Evolutionary conservation across 1,284 basidiomycete genomes (phyloP), one percentile per base, ranked within the genome.

Genomic region (Cystobasidium sp.): DNA sequence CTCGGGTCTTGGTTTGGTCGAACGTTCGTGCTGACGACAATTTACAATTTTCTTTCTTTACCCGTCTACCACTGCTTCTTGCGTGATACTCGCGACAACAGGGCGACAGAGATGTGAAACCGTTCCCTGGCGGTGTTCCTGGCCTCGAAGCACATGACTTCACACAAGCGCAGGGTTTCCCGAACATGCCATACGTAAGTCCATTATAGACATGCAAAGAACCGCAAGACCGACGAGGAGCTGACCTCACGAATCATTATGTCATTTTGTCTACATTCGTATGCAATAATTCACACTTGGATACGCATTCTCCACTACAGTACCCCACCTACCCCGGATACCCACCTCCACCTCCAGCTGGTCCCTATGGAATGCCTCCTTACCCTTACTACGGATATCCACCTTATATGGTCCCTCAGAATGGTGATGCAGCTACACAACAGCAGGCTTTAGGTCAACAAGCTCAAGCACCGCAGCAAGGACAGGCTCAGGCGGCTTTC

Each of bases 311-410:
- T 52, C 18, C 43, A 14, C 31, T n/a, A 44, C 37, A 56, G 62
- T 73, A 73, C 63, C 70, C 70, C 43, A 49, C 56, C 41, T 76
- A 75, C 52, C 75, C 72, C 10, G 68, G 64, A 24, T 77, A 74
- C 43, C 77, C 76, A 10, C 67, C 62, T 14, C 70, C 69, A 53
- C 72, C 69, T 41, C 69, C 70, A 37, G 47, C 46, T 18, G 64
- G 64, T n/a, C 44, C 64, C 16, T 66, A 66, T 43, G 64, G 64
- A 6, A 65, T 73, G 62, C 41, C 70, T 16, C 70, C 70, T 9
- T 73, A 73, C 46, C 62, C 62, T 18, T 73, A 73, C 43, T 73
- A 56, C 49, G 70, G 56, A 51, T 73, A 66, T 49, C 70, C 70
- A 22, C 68, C 68, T 6, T 73, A 58, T 62, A 65, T 73, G 70